Percentiles rank a stretch among this genome's conserved stretches.
phyloP scores from a whole-genome alignment of 2,329 filamentous ascomycete genomes.

The Calonectria hongkongensis region DNA sequence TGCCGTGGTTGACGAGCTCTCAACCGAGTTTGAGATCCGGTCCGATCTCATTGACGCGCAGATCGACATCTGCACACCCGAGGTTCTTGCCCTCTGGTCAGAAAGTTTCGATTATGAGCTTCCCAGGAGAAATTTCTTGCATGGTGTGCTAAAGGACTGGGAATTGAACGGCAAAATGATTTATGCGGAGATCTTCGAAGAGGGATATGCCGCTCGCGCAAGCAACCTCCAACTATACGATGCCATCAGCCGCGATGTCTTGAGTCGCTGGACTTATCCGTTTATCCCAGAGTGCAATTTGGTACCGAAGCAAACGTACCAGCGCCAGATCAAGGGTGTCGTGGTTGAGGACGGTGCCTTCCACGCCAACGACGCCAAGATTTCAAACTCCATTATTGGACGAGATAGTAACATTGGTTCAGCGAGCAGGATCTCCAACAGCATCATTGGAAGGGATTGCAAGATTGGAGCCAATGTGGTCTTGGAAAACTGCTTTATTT shows the following conservation, averaged over 20 bases:
- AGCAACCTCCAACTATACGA: conserved; percentile 93
- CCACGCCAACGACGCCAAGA: conserved; percentile 81
- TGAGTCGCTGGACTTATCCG: conserved; percentile 91
- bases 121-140: conserved; percentile 90
- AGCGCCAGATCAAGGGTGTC: conserved; percentile 79
- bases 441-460: conserved; percentile 89
- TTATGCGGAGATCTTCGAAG: conserved; percentile 88
- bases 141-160: conserved; percentile 96
- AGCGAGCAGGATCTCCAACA: conserved; percentile 81
- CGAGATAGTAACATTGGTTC: conserved; percentile 84
- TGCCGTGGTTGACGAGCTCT: conserved; percentile 82
- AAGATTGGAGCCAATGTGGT: conserved; percentile 89
- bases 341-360: conserved; percentile 88
- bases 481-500: conserved; percentile 88
- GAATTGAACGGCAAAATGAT: conserved; percentile 98
- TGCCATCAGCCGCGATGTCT: conserved; percentile 89
- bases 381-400: conserved; percentile 85
- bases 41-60: conserved; percentile 94
- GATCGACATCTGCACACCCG: conserved; percentile 97
- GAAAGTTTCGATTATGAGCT: conserved; percentile 98
- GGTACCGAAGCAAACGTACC: conserved; percentile 84
- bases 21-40: conserved; percentile 85
- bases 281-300: conserved; percentile 93
- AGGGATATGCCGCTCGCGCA: conserved; percentile 90
- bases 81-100: conserved; percentile 95